Evolutionary conservation across 768 basidiomycete genomes (phyloP).

Genomic region (Mycena venus): DNA sequence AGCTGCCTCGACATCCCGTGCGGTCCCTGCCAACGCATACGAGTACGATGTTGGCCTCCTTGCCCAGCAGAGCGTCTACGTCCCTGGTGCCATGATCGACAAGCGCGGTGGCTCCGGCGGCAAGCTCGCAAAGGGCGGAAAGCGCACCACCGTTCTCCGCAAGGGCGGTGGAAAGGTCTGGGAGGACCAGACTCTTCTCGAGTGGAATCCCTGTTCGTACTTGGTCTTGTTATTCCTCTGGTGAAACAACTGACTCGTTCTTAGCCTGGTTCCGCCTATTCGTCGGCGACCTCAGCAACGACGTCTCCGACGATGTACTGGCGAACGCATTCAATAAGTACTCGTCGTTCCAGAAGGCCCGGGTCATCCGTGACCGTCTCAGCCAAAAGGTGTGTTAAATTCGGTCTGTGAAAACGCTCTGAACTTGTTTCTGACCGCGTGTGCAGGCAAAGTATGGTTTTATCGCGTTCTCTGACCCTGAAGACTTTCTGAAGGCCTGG

Average conservation of each 20-base stretch:
- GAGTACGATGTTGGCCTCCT: constrained; percentile 94
- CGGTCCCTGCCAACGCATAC: constrained; percentile 91
- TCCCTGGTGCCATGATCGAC: constrained; percentile 92
- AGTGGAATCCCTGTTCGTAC: constrained; percentile 95
- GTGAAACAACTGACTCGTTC: constrained; percentile 24
- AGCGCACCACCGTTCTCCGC: constrained; percentile 92
- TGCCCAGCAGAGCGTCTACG: constrained; percentile 93
- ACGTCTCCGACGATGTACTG: constrained; percentile 96
- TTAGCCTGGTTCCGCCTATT: constrained; percentile 97
- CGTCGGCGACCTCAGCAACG: constrained; percentile 97
- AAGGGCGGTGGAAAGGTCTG: constrained; percentile 97
- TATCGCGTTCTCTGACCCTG: constrained; percentile 97
- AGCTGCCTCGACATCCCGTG: constrained; percentile 72
- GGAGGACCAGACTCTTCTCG: constrained; percentile 97
- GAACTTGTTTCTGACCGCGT: neutral
- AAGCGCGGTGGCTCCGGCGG: constrained; percentile 89
- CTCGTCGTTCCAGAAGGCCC: constrained; percentile 92
- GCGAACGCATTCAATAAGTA: constrained; percentile 95
- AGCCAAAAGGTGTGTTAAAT: constrained; percentile 81
- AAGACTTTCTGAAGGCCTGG: constrained; percentile 98
- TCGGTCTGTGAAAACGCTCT: neutral
- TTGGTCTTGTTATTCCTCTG: neutral
- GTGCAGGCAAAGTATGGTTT: constrained; percentile 95
- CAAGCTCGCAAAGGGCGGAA: constrained; percentile 90
- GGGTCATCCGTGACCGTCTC: constrained; percentile 93